phyloP scores from a whole-genome alignment of 768 basidiomycete genomes.

The Termitomyces sp. region DNA sequence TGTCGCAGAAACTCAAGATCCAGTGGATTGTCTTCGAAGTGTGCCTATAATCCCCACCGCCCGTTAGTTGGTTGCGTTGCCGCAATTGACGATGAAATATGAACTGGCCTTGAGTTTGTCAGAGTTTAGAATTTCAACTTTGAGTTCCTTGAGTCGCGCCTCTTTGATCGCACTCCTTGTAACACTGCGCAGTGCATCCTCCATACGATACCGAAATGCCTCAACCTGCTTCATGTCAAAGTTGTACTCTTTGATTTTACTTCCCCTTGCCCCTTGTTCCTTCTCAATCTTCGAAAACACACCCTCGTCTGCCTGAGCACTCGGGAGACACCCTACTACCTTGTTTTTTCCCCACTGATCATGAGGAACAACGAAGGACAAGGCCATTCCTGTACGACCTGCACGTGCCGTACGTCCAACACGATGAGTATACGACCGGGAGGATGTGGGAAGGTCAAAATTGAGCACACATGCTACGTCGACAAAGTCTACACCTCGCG shows the following conservation, averaged over 20 bases:
- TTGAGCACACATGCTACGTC: conserved; percentile 97
- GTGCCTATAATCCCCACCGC: conserved; percentile 52
- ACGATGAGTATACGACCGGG: conserved; percentile 89
- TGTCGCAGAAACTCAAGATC: conserved; percentile 91
- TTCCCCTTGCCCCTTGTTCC: conserved; percentile 58
- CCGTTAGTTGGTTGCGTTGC: neutral
- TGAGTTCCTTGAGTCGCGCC: conserved; percentile 90
- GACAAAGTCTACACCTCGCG: conserved; percentile 94
- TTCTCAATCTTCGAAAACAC: conserved; percentile 75
- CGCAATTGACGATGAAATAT: neutral
- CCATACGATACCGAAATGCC: conserved; percentile 97
- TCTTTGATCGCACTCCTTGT: conserved; percentile 84
- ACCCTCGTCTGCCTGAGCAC: conserved; percentile 68
- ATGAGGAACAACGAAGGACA: conserved; percentile 79
- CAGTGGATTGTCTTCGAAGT: conserved; percentile 95
- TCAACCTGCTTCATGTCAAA: conserved; percentile 97
- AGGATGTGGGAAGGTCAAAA: conserved; percentile 90
- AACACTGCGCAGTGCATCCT: conserved; percentile 86
- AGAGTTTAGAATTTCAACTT: conserved; percentile 89
- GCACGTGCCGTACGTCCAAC: conserved; percentile 96
- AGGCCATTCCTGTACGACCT: conserved; percentile 84
- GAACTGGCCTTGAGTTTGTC: conserved; percentile 86
- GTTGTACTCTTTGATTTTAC: conserved; percentile 78
- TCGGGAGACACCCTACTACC: conserved; percentile 62
- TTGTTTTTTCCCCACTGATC: conserved; percentile 71